Conservation (phyloP, 495 filamentous ascomycete species). For the Neurospora sp. region DNA sequence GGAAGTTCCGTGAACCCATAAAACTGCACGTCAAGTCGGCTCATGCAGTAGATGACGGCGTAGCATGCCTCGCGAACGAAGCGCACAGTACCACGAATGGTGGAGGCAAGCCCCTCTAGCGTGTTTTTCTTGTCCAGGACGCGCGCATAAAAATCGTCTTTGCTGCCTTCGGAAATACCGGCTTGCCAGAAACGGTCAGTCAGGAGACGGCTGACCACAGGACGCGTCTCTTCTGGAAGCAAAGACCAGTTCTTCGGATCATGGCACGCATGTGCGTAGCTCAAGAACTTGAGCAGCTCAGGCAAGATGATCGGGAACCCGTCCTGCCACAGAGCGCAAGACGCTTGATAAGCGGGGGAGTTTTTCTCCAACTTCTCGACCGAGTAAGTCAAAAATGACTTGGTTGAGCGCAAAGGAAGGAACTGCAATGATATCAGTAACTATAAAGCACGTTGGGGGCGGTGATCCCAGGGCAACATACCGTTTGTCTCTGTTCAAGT, state of each 20-base stretch:
- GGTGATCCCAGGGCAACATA: slow-evolving; percentile 21
- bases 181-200: slow-evolving; percentile 99
- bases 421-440: slow-evolving; percentile 32
- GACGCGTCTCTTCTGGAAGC: slow-evolving; percentile 66
- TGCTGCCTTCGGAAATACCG: slow-evolving; percentile 87
- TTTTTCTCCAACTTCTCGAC: slow-evolving; percentile 75
- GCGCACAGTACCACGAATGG: slow-evolving; percentile 76
- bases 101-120: slow-evolving; percentile 87
- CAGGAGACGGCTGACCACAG: slow-evolving; percentile 69
- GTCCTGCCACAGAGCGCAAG: slow-evolving; percentile 73
- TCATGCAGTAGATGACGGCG: slow-evolving; percentile 89
- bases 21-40: slow-evolving; percentile 73
- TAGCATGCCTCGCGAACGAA: slow-evolving; percentile 89
- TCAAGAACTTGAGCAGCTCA: slow-evolving; percentile 76
- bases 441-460: background rate
- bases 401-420: slow-evolving; percentile 76
- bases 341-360: slow-evolving; percentile 55
- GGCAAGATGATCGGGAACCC: slow-evolving; percentile 75
- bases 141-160: slow-evolving; percentile 90
- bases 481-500: slow-evolving; percentile 63
- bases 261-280: slow-evolving; percentile 88
- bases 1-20: slow-evolving; percentile 83
- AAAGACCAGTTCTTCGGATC: slow-evolving; percentile 74
- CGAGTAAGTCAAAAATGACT: slow-evolving; percentile 78
- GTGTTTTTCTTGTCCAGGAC: slow-evolving; percentile 81